Conservation (phyloP, 2,329 filamentous ascomycete genomes). For the Incumbomyces lentus region DNA sequence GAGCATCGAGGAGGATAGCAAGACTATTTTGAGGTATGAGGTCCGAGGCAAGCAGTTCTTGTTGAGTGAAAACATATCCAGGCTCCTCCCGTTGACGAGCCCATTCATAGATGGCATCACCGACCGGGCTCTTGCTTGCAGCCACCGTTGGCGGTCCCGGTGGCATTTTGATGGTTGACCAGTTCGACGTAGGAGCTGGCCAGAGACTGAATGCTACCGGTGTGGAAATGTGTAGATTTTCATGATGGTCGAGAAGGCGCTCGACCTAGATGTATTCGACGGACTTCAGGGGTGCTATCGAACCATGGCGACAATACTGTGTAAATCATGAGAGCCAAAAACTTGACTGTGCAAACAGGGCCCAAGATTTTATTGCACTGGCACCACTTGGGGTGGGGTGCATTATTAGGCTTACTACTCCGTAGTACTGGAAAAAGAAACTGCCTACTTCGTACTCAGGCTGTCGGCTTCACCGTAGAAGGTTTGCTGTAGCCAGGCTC, state of each 20-base stretch:
- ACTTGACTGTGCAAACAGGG: too few relatives aligned
- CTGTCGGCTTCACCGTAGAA: too few relatives aligned
- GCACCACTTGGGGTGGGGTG: too few relatives aligned
- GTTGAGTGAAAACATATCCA: conserved; percentile 37
- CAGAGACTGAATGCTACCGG: conserved; percentile 17
- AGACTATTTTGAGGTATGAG: conserved; percentile 36
- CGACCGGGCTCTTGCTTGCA: conserved; percentile 21
- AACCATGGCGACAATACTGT: conserved; percentile 1
- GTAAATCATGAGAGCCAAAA: too few relatives aligned
- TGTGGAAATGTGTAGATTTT: conserved; percentile 16
- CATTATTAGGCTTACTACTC: too few relatives aligned
- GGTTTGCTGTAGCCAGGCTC: too few relatives aligned
- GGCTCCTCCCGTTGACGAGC: conserved; percentile 30
- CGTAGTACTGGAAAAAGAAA: too few relatives aligned
- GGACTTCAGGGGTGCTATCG: conserved; percentile 4
- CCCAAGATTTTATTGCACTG: too few relatives aligned
- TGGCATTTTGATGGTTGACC: conserved; percentile 15
- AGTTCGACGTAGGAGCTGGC: conserved; percentile 4
- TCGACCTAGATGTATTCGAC: neutral
- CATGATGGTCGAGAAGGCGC: conserved; percentile 16
- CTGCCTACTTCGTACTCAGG: too few relatives aligned
- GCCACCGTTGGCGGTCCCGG: conserved; percentile 21
- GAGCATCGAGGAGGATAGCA: conserved; percentile 32
- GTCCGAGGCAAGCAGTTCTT: conserved; percentile 34
- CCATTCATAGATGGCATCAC: conserved; percentile 35